These are phyloP conservation scores for Prunus persica DNA, from an alignment of 306 rosid genomes.

Conservation along the genomic window Prunus_persica_NCBIv2 NC_034011.1:27134501-27135000, in stretches of 20 bases:
- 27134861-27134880: background rate
- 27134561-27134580: slow-evolving; percentile 85
- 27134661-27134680: background rate
- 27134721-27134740: background rate
- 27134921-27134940: background rate
- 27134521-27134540: slow-evolving; percentile 91
- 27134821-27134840: slow-evolving; percentile 61
- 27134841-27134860: background rate
- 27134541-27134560: slow-evolving; percentile 98
- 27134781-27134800: slow-evolving; percentile 63
- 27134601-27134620: slow-evolving; percentile 9
- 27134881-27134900: background rate
- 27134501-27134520: slow-evolving; percentile 96
- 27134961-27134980: background rate
- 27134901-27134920: background rate
- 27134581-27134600: slow-evolving; percentile 41
- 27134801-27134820: slow-evolving; percentile 45
- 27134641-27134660: background rate
- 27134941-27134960: background rate
- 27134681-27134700: background rate
- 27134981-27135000: background rate
- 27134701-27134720: background rate
- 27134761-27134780: slow-evolving; percentile 68
- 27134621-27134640: background rate
- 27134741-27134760: slow-evolving; percentile 18